Evolutionary conservation across 1,284 basidiomycete species (phyloP).

Genomic region (Mycena citricolor): DNA sequence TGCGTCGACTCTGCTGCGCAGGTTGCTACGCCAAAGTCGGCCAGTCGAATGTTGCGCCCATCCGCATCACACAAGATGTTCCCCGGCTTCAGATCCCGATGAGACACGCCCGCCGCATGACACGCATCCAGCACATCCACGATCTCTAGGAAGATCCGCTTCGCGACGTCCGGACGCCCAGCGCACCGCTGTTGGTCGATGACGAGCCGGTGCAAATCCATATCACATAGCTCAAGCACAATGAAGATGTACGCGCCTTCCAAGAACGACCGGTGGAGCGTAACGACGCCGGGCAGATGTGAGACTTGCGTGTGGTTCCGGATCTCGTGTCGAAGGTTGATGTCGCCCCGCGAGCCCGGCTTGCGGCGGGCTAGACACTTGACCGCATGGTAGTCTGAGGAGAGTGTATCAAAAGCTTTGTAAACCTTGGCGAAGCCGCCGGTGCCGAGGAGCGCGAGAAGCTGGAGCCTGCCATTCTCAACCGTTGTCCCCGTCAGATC

Average conservation of each 20-base stretch:
- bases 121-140: constrained; percentile 76
- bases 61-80: constrained; percentile 70
- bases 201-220: constrained; percentile 49
- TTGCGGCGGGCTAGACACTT: constrained; percentile 51
- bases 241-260: constrained; percentile 39
- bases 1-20: constrained; percentile 61
- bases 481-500: constrained; percentile 48
- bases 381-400: constrained; percentile 58
- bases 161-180: constrained; percentile 57
- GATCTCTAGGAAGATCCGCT: constrained; percentile 67
- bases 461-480: constrained; percentile 56
- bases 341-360: constrained; percentile 33
- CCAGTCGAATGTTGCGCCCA: constrained; percentile 63
- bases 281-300: constrained; percentile 70
- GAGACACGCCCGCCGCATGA: constrained; percentile 71
- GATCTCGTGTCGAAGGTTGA: constrained; percentile 42
- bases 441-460: constrained; percentile 66
- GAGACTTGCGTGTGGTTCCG: constrained; percentile 71
- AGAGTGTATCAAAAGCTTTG: constrained; percentile 54
- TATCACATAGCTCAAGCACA: constrained; percentile 57
- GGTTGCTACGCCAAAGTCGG: constrained; percentile 86
- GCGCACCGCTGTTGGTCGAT: constrained; percentile 39
- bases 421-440: constrained; percentile 54
- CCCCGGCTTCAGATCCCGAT: constrained; percentile 88
- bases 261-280: constrained; percentile 70